These are phyloP conservation scores for Acidomyces sp. DNA, from an alignment of 495 filamentous ascomycete genomes.

Conservation along the genomic window DNA sequence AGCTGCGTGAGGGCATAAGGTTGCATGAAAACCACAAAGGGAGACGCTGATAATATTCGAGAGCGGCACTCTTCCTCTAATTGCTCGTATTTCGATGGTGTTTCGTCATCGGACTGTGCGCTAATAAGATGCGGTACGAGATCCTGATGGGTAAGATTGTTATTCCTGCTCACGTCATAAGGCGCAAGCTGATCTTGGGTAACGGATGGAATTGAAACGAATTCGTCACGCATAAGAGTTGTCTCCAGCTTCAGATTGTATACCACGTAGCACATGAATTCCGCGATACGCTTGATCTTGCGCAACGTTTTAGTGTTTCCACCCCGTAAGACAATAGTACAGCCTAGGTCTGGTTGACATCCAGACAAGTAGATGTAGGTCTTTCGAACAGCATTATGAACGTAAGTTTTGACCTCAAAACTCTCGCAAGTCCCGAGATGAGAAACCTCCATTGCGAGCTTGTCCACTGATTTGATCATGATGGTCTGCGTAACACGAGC, in stretches of 20 bases:
- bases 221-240: conserved; percentile 90
- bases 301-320: conserved; percentile 53
- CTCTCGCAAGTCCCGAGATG: conserved; percentile 65
- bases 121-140: conserved; percentile 2
- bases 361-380: conserved; percentile 94
- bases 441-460: conserved; percentile 69
- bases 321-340: conserved; percentile 88
- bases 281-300: conserved; percentile 83
- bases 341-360: conserved; percentile 82
- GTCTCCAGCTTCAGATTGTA: conserved; percentile 97
- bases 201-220: conserved; percentile 67
- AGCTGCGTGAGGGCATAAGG: conserved; percentile 87
- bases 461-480: conserved; percentile 90
- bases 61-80: conserved; percentile 87
- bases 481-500: conserved; percentile 79
- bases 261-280: conserved; percentile 98
- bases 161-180: background rate
- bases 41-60: conserved; percentile 86
- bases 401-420: conserved; percentile 91
- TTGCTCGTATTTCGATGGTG: conserved; percentile 85
- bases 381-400: conserved; percentile 69
- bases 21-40: conserved; percentile 87
- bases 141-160: too few species aligned
- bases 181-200: conserved; percentile 24
- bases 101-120: conserved; percentile 25